A percentile compares a stretch with the other conserved stretches of the same genome.
Evolutionary conservation across 1,284 basidiomycete genomes (phyloP).

Genomic region (Neolentinus lepideus): DNA sequence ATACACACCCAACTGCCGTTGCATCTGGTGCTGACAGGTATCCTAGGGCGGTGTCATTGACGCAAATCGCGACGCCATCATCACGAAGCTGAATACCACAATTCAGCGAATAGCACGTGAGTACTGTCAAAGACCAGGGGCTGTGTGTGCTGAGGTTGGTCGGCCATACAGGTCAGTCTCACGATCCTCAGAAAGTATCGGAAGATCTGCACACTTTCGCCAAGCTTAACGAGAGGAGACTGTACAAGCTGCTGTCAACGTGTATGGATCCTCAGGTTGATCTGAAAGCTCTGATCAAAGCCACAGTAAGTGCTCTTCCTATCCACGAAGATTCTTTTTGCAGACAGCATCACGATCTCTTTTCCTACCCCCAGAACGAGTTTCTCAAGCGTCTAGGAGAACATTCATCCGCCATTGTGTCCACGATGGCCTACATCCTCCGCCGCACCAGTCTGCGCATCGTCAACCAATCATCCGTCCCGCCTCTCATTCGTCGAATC

Average conservation of each 20-base stretch:
- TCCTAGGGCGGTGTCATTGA: slow-evolving; percentile 76
- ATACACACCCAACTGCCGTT: background rate
- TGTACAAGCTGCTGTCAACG: slow-evolving; percentile 80
- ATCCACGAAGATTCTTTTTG: background rate
- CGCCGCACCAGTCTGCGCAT: slow-evolving; percentile 69
- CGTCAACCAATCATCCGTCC: slow-evolving; percentile 81
- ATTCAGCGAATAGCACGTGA: slow-evolving; percentile 58
- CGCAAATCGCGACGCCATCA: slow-evolving; percentile 60
- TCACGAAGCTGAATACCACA: slow-evolving; percentile 43
- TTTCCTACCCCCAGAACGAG: slow-evolving; percentile 48
- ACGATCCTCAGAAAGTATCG: slow-evolving; percentile 67
- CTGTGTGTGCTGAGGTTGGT: slow-evolving; percentile 7
- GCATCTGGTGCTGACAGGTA: slow-evolving; percentile 1
- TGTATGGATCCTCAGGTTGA: slow-evolving; percentile 83
- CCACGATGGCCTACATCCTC: slow-evolving; percentile 72
- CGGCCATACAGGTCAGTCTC: slow-evolving; percentile 39
- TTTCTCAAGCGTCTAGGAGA: slow-evolving; percentile 73
- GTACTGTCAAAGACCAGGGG: slow-evolving; percentile 14
- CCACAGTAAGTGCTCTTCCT: slow-evolving; percentile 42
- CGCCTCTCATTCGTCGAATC: slow-evolving; percentile 68
- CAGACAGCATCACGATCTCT: background rate
- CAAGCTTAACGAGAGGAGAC: slow-evolving; percentile 76
- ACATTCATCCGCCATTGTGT: slow-evolving; percentile 48
- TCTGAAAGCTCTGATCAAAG: slow-evolving; percentile 75
- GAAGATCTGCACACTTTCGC: slow-evolving; percentile 85